Percentiles rank a stretch among this genome's conserved stretches.
phyloP scores from a whole-genome alignment of 805 yeast species.

The Ogataea pignaliae region DNA sequence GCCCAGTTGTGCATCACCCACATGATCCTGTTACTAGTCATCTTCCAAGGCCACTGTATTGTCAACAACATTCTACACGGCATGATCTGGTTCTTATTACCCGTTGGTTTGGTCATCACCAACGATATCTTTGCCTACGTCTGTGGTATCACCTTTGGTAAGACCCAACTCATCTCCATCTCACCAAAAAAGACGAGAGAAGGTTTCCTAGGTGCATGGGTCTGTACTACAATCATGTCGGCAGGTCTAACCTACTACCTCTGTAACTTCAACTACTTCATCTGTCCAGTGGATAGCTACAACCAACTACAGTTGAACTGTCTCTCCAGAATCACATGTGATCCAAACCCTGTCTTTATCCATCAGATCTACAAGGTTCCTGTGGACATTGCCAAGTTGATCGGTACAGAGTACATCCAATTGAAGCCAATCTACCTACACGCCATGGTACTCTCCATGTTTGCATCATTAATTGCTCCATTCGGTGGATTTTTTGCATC shows the following conservation, averaged over 20 bases:
- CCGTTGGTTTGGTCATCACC: conserved; percentile 85
- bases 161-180: conserved; percentile 84
- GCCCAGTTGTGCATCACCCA: conserved; percentile 92
- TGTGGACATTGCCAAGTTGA: conserved; percentile 47
- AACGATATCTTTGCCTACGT: conserved; percentile 95
- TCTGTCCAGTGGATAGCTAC: conserved; percentile 69
- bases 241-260: conserved; percentile 60
- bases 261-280: conserved; percentile 65
- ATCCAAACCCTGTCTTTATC: conserved; percentile 82
- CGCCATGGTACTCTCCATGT: conserved; percentile 78
- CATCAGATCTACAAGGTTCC: conserved; percentile 79
- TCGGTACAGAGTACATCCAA: conserved; percentile 43
- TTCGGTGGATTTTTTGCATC: conserved; percentile 98
- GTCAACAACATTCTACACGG: conserved; percentile 88
- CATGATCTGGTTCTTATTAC: conserved; percentile 89
- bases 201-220: conserved; percentile 97
- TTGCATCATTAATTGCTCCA: conserved; percentile 96
- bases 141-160: conserved; percentile 96
- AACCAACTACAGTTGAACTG: conserved; percentile 58
- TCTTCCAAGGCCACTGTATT: conserved; percentile 90
- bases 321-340: conserved; percentile 65
- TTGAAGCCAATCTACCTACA: conserved; percentile 90
- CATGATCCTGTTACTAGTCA: conserved; percentile 85
- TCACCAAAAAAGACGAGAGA: conserved; percentile 97
- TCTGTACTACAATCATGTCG: conserved; percentile 79